Percentiles rank a stretch among this genome's conserved stretches.
phyloP scores from a whole-genome alignment of 768 basidiomycete genomes.

The Daedalea quercina region DNA sequence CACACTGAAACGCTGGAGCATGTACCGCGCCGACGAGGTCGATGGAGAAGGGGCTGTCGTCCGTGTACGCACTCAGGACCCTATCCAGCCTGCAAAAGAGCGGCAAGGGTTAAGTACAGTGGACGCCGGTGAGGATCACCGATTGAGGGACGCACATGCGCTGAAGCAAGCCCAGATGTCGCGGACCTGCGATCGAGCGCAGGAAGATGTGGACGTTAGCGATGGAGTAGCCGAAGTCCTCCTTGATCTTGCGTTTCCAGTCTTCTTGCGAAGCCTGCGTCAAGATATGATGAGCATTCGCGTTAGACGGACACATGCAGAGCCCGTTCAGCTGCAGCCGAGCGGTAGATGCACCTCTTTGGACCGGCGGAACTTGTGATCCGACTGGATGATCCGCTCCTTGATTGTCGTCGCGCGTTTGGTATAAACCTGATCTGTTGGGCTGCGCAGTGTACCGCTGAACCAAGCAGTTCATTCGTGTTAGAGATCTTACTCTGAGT shows the following conservation, averaged over 20 bases:
- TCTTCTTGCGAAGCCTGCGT: neutral
- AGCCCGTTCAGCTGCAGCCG: too few species aligned
- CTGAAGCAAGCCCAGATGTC: neutral
- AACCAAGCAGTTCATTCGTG: neutral
- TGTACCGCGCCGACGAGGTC: conserved; percentile 52
- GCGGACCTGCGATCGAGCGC: neutral
- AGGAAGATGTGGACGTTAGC: neutral
- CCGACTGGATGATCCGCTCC: neutral
- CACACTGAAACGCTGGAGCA: neutral
- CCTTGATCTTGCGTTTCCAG: neutral
- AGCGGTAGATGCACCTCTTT: too few species aligned
- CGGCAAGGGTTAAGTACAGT: neutral
- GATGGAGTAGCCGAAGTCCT: neutral
- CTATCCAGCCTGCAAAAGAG: conserved; percentile 11
- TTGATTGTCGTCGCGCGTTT: conserved; percentile 15
- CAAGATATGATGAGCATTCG: neutral
- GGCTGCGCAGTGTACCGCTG: conserved; percentile 30
- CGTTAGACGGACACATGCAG: neutral
- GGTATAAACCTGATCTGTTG: conserved; percentile 21
- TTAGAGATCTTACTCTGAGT: neutral
- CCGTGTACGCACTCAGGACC: conserved; percentile 45
- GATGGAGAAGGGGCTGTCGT: conserved; percentile 47
- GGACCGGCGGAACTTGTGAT: neutral
- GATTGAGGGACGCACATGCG: neutral
- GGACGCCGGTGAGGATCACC: neutral